Evolutionary conservation across 2,329 filamentous ascomycete species (phyloP).

Genomic region (Phyllosticta capitalensis): DNA sequence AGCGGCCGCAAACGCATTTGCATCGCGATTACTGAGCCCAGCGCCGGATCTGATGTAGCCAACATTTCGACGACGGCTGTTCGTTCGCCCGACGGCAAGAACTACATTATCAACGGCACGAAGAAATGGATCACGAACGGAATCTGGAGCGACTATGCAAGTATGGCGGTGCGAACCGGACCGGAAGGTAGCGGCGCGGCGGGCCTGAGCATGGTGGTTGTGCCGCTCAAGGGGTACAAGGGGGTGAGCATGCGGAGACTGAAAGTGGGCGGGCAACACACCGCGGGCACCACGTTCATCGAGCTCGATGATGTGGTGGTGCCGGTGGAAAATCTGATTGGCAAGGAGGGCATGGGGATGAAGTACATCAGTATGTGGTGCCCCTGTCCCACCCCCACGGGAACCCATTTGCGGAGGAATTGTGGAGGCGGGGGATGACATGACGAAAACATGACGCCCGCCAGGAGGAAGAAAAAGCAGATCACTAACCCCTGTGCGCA

Average conservation of each 20-base stretch:
- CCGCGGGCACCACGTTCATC: conserved; percentile 64
- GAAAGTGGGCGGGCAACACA: conserved; percentile 55
- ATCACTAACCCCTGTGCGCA: background rate
- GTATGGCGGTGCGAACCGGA: conserved; percentile 66
- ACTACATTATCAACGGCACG: conserved; percentile 62
- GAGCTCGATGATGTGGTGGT: conserved; percentile 67
- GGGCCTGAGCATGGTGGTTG: conserved; percentile 58
- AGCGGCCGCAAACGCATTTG: conserved; percentile 57
- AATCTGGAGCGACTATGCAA: conserved; percentile 58
- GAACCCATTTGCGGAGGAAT: background rate
- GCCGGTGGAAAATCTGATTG: conserved; percentile 60
- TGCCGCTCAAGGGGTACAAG: conserved; percentile 57
- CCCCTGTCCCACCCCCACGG: conserved; percentile 1
- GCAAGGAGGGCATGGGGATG: conserved; percentile 62
- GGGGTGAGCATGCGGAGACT: conserved; percentile 61
- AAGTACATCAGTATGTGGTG: conserved; percentile 45
- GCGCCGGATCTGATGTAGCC: conserved; percentile 64
- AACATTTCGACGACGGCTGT: conserved; percentile 60
- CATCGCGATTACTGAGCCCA: conserved; percentile 72
- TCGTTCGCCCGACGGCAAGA: conserved; percentile 52
- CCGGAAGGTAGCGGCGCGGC: conserved; percentile 43
- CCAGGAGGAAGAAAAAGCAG: background rate
- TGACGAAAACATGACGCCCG: too few species aligned
- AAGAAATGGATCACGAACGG: conserved; percentile 78
- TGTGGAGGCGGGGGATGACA: background rate